Evolutionary conservation across 306 rosid species (phyloP).

Genomic region (Cicer cuneatum): DNA sequence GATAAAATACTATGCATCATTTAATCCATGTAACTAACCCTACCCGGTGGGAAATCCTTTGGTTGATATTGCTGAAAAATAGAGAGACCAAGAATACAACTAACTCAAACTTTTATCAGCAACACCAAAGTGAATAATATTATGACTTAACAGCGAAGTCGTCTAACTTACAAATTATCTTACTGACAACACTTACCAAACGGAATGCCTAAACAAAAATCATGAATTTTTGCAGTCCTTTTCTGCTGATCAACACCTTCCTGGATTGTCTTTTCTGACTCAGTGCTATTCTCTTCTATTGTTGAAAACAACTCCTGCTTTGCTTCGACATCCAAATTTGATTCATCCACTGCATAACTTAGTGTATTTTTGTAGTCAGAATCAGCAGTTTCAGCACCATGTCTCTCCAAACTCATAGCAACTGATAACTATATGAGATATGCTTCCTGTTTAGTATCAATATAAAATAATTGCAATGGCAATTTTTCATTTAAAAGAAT

Average conservation of each 20-base stretch:
- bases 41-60: not conserved
- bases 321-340: constrained; percentile 51
- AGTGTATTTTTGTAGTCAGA: constrained; percentile 52
- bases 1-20: not conserved
- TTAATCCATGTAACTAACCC: constrained; percentile 12
- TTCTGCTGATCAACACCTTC: constrained; percentile 52
- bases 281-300: constrained; percentile 46
- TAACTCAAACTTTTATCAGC: constrained; percentile 20
- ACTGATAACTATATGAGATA: constrained; percentile 57
- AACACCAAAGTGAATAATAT: constrained; percentile 23
- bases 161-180: constrained; percentile 35
- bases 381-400: constrained; percentile 51
- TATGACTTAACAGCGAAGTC: constrained; percentile 28
- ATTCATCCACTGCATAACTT: constrained; percentile 53
- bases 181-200: constrained; percentile 64
- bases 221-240: constrained; percentile 80
- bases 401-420: constrained; percentile 66
- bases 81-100: constrained; percentile 5
- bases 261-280: constrained; percentile 41
- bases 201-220: constrained; percentile 96
- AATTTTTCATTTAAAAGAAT: constrained; percentile 33
- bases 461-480: constrained; percentile 40
- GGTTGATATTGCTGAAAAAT: constrained; percentile 22
- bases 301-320: constrained; percentile 49
- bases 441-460: constrained; percentile 44